Evolutionary conservation across 2,329 filamentous ascomycete genomes (phyloP), one percentile per base, ranked within the genome.

Genomic region (Sporothrix sp.): DNA sequence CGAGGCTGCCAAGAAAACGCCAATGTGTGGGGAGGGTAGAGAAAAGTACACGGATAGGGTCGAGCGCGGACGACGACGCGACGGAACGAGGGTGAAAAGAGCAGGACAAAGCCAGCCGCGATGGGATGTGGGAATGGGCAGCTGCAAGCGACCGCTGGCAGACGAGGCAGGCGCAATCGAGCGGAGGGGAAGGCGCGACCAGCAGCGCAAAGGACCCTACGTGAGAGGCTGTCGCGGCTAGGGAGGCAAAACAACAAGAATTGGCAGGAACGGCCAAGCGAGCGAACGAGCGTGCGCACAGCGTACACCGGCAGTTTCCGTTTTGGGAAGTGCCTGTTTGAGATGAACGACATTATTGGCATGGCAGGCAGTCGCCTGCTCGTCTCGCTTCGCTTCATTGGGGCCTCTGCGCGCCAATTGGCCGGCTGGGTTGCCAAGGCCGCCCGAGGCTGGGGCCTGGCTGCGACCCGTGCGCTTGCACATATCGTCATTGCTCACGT

Each of bases 221-320:
- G 40, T 45, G 39, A 50, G 42, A 50, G 48, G 23, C 30, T 50
- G 40, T 45, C 39, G 48, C 48, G 48, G 48, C 48, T 50, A 50
- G 16, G 14, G 16, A 14, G 28, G 28, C 30, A 33, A 45, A n/a
- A n/a, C n/a, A n/a, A n/a, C n/a, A n/a, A n/a, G n/a, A n/a, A n/a
- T n/a, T n/a, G n/a, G n/a, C n/a, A n/a, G n/a, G n/a, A n/a, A n/a
- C n/a, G n/a, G n/a, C n/a, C n/a, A n/a, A n/a, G n/a, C n/a, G n/a
- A n/a, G n/a, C n/a, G n/a, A n/a, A n/a, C n/a, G n/a, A n/a, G n/a
- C n/a, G n/a, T n/a, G n/a, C n/a, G n/a, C n/a, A n/a, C n/a, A n/a
- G n/a, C n/a, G n/a, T n/a, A n/a, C n/a, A n/a, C n/a, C n/a, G n/a
- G n/a, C 32, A 33, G 33, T 35, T 52, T 36, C 50, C 50, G 28